These are phyloP conservation scores for Fusarium heterosporum DNA, from an alignment of 2,329 filamentous ascomycete species.

Conservation along the genomic window DNA sequence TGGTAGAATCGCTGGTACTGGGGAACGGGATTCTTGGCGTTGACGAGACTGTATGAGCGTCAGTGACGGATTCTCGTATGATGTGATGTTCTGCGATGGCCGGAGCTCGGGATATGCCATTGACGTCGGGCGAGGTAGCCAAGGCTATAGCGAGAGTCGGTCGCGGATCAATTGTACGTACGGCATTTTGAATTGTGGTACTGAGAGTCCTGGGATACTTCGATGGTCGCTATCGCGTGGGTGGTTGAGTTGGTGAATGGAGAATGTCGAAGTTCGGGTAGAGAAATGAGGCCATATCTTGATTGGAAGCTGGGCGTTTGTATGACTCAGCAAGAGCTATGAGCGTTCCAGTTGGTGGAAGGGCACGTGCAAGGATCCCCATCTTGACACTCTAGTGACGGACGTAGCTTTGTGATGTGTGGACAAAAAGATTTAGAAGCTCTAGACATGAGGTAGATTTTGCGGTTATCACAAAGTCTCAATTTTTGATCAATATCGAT, in stretches of 20 bases:
- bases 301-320: slow-evolving; percentile 45
- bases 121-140: slow-evolving; percentile 37
- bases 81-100: slow-evolving; percentile 34
- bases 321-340: slow-evolving; percentile 53
- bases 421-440: slow-evolving; percentile 30
- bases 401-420: slow-evolving; percentile 15
- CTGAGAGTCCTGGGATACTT: slow-evolving; percentile 41
- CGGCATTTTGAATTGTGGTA: slow-evolving; percentile 55
- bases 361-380: slow-evolving; percentile 36
- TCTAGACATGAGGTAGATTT: slow-evolving; percentile 6
- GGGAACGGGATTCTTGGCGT: slow-evolving; percentile 82
- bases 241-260: slow-evolving; percentile 44
- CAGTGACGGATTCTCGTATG: slow-evolving; percentile 47
- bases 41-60: slow-evolving; percentile 64
- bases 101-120: slow-evolving; percentile 40
- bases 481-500: slow-evolving; percentile 6
- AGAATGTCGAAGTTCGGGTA: slow-evolving; percentile 48
- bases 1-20: slow-evolving; percentile 81
- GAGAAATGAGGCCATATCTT: slow-evolving; percentile 57
- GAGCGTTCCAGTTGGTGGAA: slow-evolving; percentile 37
- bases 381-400: background rate
- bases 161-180: slow-evolving; percentile 49
- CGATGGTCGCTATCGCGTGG: slow-evolving; percentile 41
- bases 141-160: slow-evolving; percentile 18
- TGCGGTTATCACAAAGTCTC: slow-evolving; percentile 1